Conservation (phyloP, 306 rosid genomes). For the Cicer pinnatifidum region DNA sequence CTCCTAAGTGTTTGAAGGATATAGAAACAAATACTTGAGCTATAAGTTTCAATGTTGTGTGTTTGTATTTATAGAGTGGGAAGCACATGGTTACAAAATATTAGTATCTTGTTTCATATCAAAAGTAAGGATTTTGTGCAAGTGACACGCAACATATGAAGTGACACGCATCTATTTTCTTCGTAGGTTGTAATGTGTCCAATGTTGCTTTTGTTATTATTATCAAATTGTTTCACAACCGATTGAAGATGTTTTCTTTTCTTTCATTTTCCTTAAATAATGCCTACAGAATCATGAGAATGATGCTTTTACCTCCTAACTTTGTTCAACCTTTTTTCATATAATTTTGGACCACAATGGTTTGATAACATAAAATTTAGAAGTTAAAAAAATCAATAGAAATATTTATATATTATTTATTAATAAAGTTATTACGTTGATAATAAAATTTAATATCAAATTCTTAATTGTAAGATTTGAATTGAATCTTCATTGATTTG, state of each 20-base stretch:
- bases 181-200: background rate
- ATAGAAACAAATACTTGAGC: background rate
- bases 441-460: no score
- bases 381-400: no score
- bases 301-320: constrained; percentile 23
- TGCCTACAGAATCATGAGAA: constrained; percentile 32
- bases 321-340: no score
- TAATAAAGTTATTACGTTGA: no score
- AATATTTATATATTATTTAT: no score
- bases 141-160: constrained; percentile 38
- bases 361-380: no score
- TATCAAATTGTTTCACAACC: constrained; percentile 1
- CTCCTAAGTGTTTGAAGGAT: background rate
- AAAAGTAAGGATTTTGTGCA: constrained; percentile 49
- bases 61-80: constrained; percentile 52
- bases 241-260: constrained; percentile 43
- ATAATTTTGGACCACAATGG: no score
- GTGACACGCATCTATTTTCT: constrained; percentile 36
- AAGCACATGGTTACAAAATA: constrained; percentile 9
- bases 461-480: no score
- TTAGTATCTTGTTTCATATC: background rate
- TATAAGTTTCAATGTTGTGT: background rate
- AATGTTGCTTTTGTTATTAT: background rate
- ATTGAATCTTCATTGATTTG: no score
- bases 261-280: constrained; percentile 33